Conservation (phyloP, 2,329 filamentous ascomycete genomes). For the Colletotrichum sp. region DNA sequence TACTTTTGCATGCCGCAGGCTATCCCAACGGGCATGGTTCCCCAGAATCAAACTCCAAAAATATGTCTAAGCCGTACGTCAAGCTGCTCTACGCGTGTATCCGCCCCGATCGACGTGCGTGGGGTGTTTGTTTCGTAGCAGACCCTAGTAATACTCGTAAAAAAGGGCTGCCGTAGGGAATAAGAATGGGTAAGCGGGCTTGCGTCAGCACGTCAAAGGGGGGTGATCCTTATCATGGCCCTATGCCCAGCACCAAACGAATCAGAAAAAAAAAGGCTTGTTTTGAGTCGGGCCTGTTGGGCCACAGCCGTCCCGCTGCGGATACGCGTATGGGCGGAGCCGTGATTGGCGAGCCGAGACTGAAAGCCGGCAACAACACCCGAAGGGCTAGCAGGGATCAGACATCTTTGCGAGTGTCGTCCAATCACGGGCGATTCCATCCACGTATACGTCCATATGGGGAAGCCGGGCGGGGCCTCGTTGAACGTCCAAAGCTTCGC, state of each 20-base stretch:
- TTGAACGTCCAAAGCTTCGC: not conserved
- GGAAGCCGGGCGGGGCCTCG: not conserved
- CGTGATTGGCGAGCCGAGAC: not conserved
- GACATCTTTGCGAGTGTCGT: accelerated
- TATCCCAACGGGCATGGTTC: not conserved
- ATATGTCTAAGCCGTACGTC: not conserved
- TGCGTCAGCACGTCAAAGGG: not conserved
- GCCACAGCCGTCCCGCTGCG: not conserved
- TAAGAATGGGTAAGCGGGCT: not conserved
- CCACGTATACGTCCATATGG: constrained; percentile 2
- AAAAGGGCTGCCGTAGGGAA: not conserved
- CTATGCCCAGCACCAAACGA: not conserved
- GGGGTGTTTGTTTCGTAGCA: not conserved
- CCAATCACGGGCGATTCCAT: not conserved
- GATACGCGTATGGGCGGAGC: not conserved
- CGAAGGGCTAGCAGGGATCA: not conserved
- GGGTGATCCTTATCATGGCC: not conserved
- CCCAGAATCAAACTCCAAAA: not conserved
- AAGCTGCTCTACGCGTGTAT: not conserved
- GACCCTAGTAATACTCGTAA: not conserved
- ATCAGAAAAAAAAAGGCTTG: not conserved
- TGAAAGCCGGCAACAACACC: not conserved
- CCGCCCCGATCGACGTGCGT: not conserved
- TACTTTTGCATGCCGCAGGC: accelerated
- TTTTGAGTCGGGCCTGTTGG: not conserved